Base-by-base conservation (phyloP, 371 early-diverging fungal species). In the Basidiobolus heterosporus region DNA sequence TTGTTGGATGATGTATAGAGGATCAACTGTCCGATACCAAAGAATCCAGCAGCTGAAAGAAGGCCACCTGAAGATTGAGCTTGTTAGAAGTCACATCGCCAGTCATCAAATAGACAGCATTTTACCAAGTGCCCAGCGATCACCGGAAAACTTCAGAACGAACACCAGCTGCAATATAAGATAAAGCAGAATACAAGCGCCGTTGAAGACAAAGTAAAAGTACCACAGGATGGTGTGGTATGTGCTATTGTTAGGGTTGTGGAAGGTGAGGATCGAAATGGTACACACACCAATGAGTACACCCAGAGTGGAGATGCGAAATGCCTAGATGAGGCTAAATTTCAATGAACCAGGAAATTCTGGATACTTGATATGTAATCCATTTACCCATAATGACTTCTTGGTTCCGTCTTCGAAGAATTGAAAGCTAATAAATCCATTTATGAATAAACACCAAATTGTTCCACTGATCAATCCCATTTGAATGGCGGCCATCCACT, bases 381-480 rank as follows among this genome's bases (percentile, higher is more conserved):
- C 30, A n/a, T 36, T 54, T 74, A 85, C 84, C 91, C 91, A 90
- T 47, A 91, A 75, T 9, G 88, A 91, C 18, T 75, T 54, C 3
- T 79, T 72, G 21, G 93, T 94, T 46, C 96, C 96, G 62, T 95
- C 96, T 67, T 95, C 94, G 18, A 85, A 78, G 74, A 90, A 94
- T 67, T 93, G 93, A 66, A 89, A 93, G 3, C 89, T 88, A 41
- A 95, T 87, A 60, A 92, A 88, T 9, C 93, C 96, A 64, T 94
- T 95, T 44, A 89, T 60, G 48, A 95, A 70, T 56, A 95, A 60
- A 57, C 84, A 82, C 88, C 91, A 92, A 56, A 87, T 81, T 23
- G 86, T 79, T 11, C 88, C 78, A 45, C 82, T 76, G 41, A 82
- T 72, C 30, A 88, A 61, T 45, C 84, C 87, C 42, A 86, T 59